Evolutionary conservation across 1,284 basidiomycete species (phyloP).

Genomic region (Ustilago crameri): DNA sequence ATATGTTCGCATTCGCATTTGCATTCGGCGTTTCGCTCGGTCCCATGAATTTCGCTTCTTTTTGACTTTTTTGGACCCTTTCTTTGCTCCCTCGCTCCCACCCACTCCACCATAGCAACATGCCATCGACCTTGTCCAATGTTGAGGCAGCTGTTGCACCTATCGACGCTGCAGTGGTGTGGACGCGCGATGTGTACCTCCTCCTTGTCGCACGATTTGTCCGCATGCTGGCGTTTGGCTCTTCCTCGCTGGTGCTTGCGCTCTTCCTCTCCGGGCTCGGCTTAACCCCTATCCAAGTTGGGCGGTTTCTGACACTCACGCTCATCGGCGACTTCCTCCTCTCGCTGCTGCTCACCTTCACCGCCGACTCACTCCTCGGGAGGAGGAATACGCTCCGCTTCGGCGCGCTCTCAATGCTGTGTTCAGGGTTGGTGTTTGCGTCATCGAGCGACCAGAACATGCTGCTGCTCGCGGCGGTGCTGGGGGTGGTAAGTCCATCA

Average conservation of each 20-base stretch:
- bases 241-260: conserved; percentile 26
- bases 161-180: neutral
- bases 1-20: too few relatives aligned
- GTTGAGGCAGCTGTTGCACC: conserved; percentile 14
- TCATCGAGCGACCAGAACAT: conserved; percentile 3
- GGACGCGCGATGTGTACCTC: conserved; percentile 14
- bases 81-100: too few relatives aligned
- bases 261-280: conserved; percentile 20
- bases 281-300: conserved; percentile 21
- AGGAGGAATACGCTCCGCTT: conserved; percentile 25
- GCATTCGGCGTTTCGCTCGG: too few relatives aligned
- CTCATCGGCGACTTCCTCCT: conserved; percentile 27
- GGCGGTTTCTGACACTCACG: conserved; percentile 18
- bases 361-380: conserved; percentile 23
- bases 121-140: too few relatives aligned
- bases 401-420: conserved; percentile 23
- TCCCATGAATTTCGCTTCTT: too few relatives aligned
- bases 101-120: too few relatives aligned
- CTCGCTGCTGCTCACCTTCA: conserved; percentile 20
- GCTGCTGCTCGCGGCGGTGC: conserved; percentile 15
- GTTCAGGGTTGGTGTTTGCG: conserved; percentile 25
- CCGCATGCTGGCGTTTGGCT: conserved; percentile 30
- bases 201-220: conserved; percentile 22
- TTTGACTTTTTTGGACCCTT: too few relatives aligned
- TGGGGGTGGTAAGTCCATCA: conserved; percentile 26